These are phyloP conservation scores for Candida maris DNA, from an alignment of 805 yeast species.

Conservation along the genomic window DNA sequence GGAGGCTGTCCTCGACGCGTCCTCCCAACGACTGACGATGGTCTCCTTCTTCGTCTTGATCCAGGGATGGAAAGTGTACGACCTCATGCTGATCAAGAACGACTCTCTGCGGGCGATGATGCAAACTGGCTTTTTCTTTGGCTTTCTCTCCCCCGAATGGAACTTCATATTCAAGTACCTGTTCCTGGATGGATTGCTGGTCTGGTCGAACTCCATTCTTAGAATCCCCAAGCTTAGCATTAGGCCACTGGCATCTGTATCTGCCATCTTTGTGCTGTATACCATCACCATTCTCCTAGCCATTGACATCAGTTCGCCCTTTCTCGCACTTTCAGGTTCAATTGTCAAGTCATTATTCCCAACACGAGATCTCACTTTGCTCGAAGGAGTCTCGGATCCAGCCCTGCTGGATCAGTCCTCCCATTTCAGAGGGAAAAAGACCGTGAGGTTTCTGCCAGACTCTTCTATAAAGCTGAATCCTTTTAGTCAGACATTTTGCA, in stretches of 20 bases:
- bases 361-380: conserved; percentile 30
- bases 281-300: conserved; percentile 52
- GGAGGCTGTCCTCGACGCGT: conserved; percentile 59
- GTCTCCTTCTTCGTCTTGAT: conserved; percentile 64
- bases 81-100: conserved; percentile 55
- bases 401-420: conserved; percentile 43
- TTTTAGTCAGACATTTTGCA: conserved; percentile 59
- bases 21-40: conserved; percentile 69
- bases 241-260: conserved; percentile 49
- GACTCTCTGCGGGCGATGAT: conserved; percentile 26
- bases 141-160: conserved; percentile 45
- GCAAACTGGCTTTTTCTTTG: conserved; percentile 24
- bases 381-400: conserved; percentile 33
- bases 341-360: conserved; percentile 20
- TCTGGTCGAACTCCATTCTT: conserved; percentile 69
- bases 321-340: conserved; percentile 26
- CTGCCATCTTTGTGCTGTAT: conserved; percentile 46
- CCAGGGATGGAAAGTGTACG: conserved; percentile 86
- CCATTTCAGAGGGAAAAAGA: conserved; percentile 82
- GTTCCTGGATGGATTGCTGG: conserved; percentile 64
- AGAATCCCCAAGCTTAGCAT: conserved; percentile 73
- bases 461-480: conserved; percentile 85
- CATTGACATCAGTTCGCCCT: conserved; percentile 46
- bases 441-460: conserved; percentile 86
- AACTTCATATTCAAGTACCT: conserved; percentile 68